Evolutionary conservation across 78 protist species (phyloP).

Genomic region (Trichosphaerium sp.): DNA sequence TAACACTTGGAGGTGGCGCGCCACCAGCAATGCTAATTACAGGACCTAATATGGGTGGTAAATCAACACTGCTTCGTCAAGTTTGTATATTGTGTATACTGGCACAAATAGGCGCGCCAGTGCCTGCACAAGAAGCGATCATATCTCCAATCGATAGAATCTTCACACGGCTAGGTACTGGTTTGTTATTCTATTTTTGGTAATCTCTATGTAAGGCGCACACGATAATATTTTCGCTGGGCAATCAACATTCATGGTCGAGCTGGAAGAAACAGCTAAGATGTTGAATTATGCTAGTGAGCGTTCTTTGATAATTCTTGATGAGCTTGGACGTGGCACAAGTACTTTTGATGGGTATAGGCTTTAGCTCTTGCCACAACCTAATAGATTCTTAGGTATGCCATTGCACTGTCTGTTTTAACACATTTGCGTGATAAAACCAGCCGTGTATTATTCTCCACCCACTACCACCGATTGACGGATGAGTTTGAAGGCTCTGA

Average conservation of each 20-base stretch:
- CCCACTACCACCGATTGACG: slow-evolving; percentile 91
- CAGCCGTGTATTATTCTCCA: slow-evolving; percentile 82
- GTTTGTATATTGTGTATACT: slow-evolving; percentile 67
- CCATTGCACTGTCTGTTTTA: slow-evolving; percentile 73
- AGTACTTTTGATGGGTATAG: slow-evolving; percentile 78
- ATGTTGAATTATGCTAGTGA: slow-evolving; percentile 73
- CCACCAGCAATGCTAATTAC: slow-evolving; percentile 61
- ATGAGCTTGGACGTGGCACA: slow-evolving; percentile 95
- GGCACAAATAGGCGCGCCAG: slow-evolving; percentile 94
- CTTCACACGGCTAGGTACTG: slow-evolving; percentile 91
- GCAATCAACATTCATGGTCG: slow-evolving; percentile 93
- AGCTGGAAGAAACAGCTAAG: slow-evolving; percentile 71
- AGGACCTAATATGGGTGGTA: slow-evolving; percentile 98
- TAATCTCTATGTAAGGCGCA: too few species aligned
- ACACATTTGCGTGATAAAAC: slow-evolving; percentile 8
- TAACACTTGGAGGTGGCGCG: neutral
- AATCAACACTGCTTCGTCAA: slow-evolving; percentile 82
- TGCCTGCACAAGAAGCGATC: slow-evolving; percentile 67
- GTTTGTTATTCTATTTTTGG: too few species aligned
- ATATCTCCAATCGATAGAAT: slow-evolving; percentile 88
- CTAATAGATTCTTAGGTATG: slow-evolving; percentile 2
- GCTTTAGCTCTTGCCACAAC: neutral
- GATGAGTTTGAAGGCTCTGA: slow-evolving; percentile 40
- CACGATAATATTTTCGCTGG: slow-evolving; percentile 82
- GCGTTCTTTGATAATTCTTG: slow-evolving; percentile 86